phyloP scores from a whole-genome alignment of 441 rosid species.

The Populus hybrid region DNA sequence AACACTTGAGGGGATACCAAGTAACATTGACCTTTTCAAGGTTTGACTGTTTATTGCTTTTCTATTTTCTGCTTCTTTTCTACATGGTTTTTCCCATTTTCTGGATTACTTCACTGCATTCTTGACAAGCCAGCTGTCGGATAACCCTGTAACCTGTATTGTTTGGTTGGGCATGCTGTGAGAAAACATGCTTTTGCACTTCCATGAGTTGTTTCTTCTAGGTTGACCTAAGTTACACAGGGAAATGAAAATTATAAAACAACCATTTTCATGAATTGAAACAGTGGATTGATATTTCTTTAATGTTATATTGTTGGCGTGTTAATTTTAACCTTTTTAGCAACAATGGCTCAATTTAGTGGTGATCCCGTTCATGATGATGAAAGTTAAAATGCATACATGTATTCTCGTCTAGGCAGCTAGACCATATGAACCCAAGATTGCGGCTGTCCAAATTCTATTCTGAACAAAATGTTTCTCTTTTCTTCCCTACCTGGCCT shows the following conservation, averaged over 20 bases:
- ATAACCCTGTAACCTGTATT: neutral
- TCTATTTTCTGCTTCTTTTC: neutral
- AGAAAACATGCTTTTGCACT: neutral
- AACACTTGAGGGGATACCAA: slow-evolving; percentile 84
- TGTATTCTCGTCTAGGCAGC: neutral
- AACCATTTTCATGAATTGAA: neutral
- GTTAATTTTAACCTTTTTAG: neutral
- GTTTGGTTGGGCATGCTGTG: neutral
- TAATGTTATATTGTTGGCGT: neutral
- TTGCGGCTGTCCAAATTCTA: neutral
- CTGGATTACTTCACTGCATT: neutral
- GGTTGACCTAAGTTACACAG: neutral
- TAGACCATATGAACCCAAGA: neutral
- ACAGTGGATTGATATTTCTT: neutral
- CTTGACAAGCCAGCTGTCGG: neutral
- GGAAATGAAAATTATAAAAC: neutral
- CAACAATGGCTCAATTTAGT: neutral
- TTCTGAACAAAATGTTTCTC: neutral
- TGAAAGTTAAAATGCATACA: neutral
- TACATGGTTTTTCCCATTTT: neutral
- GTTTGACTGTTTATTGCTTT: slow-evolving; percentile 29
- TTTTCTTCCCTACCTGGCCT: neutral
- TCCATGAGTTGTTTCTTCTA: neutral
- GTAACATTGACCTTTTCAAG: slow-evolving; percentile 96
- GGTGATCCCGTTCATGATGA: neutral